Evolutionary conservation across 164 flowering plant species (phyloP).

Genomic region (Nymphaea colorata): DNA sequence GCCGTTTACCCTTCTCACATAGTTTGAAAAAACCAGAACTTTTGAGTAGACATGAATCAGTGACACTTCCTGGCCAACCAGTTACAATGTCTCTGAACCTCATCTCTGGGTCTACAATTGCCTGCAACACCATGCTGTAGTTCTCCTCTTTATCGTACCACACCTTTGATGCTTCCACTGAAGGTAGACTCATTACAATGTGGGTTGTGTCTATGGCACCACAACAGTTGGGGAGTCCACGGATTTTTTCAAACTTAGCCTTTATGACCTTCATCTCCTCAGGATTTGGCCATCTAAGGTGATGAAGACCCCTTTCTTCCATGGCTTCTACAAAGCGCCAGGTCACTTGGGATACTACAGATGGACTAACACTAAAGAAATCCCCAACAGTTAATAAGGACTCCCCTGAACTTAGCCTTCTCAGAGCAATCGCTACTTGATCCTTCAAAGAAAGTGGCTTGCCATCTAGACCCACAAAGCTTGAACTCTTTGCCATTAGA

Average conservation of each 20-base stretch:
- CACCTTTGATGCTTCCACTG: slow-evolving; percentile 33
- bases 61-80: slow-evolving; percentile 92
- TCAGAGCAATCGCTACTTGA: slow-evolving; percentile 71
- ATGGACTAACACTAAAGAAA: slow-evolving; percentile 52
- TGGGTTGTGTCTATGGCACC: slow-evolving; percentile 78
- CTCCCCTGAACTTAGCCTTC: slow-evolving; percentile 76
- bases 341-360: slow-evolving; percentile 69
- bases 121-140: slow-evolving; percentile 79
- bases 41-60: slow-evolving; percentile 31
- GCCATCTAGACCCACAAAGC: slow-evolving; percentile 35
- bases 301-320: slow-evolving; percentile 64
- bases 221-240: slow-evolving; percentile 84
- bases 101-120: slow-evolving; percentile 66
- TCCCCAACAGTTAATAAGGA: slow-evolving; percentile 52
- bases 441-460: slow-evolving; percentile 37
- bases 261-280: slow-evolving; percentile 56
- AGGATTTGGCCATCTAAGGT: slow-evolving; percentile 64
- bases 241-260: slow-evolving; percentile 52
- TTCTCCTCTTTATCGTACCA: slow-evolving; percentile 61
- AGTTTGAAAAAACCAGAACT: slow-evolving; percentile 52
- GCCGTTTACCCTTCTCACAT: slow-evolving; percentile 49
- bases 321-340: slow-evolving; percentile 84
- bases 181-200: slow-evolving; percentile 49
- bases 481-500: slow-evolving; percentile 34
- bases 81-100: slow-evolving; percentile 77